A percentile compares a stretch with the other conserved stretches of the same genome.
phyloP scores from a whole-genome alignment of 1,284 basidiomycete genomes.

The Ustilago bromivora region DNA sequence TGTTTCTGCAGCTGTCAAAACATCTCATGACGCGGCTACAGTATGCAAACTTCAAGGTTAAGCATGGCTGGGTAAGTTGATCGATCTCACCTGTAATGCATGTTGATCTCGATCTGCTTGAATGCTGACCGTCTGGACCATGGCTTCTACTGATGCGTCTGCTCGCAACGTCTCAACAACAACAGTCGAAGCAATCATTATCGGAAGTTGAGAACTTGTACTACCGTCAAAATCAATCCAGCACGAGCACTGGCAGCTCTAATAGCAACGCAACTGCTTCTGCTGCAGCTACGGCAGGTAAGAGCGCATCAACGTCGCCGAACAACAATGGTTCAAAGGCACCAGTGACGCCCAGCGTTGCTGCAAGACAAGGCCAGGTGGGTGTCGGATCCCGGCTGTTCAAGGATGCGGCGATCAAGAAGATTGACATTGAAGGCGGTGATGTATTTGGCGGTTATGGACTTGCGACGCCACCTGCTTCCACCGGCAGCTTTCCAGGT shows the following conservation, averaged over 20 bases:
- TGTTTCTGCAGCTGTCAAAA: constrained; percentile 47
- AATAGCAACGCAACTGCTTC: constrained; percentile 8
- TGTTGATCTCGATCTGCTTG: background rate
- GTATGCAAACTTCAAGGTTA: constrained; percentile 67
- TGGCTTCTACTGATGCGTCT: background rate
- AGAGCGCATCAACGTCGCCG: constrained; percentile 37
- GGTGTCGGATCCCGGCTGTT: constrained; percentile 41
- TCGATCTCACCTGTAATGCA: background rate
- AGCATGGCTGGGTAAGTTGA: constrained; percentile 64
- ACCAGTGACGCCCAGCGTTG: constrained; percentile 27
- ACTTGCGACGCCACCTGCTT: constrained; percentile 48
- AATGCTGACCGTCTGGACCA: constrained; percentile 9
- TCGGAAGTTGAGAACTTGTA: constrained; percentile 68
- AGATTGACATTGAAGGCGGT: constrained; percentile 43
- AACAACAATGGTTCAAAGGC: constrained; percentile 29
- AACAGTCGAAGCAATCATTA: constrained; percentile 61
- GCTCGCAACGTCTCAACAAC: background rate
- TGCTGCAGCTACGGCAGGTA: constrained; percentile 6
- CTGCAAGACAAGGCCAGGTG: constrained; percentile 10
- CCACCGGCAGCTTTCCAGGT: constrained; percentile 38
- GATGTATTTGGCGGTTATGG: constrained; percentile 55
- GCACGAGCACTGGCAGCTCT: constrained; percentile 7
- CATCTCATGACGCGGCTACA: constrained; percentile 61
- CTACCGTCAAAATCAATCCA: constrained; percentile 54
- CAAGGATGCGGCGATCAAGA: constrained; percentile 51